Evolutionary conservation across 2,329 filamentous ascomycete species (phyloP), one percentile per base, ranked within the genome.

Genomic region (Aspergillus terreus): DNA sequence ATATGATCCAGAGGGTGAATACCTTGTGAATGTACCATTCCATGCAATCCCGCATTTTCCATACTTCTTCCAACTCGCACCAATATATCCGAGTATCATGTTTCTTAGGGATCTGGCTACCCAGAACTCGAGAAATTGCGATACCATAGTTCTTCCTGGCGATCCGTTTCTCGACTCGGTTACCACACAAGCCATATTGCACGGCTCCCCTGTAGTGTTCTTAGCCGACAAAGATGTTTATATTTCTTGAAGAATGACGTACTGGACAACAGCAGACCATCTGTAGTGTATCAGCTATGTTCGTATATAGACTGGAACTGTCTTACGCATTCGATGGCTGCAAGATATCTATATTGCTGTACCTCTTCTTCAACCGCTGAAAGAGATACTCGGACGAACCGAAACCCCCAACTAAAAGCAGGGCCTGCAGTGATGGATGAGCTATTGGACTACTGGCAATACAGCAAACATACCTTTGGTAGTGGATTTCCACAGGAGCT

Each of bases 401-500:
- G 21, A 74, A 70, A 0, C 72, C 72, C 2, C 71, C 71, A 0
- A 74, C 71, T 0, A 75, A 60, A n/a, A 72, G 51, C 4, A 75
- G 67, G 0, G 65, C 63, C 58, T 63, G 35, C 4, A n/a, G 10
- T 4, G 1, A 12, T 14, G n/a, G 23, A 19, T 27, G 5, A n/a
- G 7, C 12, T 2, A 23, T 7, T 38, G 27, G 1, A 32, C 12
- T 10, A 30, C 2, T 25, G 11, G 10, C 4, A 33, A 36, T 6
- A 23, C 4, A 6, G 21, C 4, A 23, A 23, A 23, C 21, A 23
- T 23, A 23, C 21, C 21, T 23, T 23, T 23, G 21, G 21, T 23
- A 6, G 21, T 23, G 21, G 21, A 2, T 23, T 23, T 23, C 21
- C 21, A 23, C 4, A 3, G 21, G 4, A 6, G 2, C 38, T 27